These are phyloP conservation scores for Acarospora socialis DNA, from an alignment of 2,329 filamentous ascomycete genomes.

Conservation along the genomic window DNA sequence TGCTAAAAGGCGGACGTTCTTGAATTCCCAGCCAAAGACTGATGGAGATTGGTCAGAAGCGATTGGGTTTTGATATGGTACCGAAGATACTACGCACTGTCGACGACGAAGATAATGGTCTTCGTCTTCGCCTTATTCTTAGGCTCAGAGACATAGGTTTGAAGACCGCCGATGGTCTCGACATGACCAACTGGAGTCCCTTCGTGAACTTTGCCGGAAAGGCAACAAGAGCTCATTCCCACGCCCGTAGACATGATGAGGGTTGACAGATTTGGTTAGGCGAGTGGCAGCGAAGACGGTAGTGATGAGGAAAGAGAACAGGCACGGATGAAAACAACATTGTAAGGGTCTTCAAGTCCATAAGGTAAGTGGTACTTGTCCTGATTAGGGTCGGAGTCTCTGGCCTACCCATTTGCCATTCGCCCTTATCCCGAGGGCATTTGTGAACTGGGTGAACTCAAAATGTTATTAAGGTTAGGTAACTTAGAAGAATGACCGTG, in stretches of 20 bases:
- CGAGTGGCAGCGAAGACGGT: no score
- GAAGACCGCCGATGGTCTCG: constrained; percentile 25
- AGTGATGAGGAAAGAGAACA: no score
- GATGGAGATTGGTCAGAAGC: constrained; percentile 14
- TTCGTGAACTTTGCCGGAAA: constrained; percentile 27
- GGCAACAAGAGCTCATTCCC: constrained; percentile 29
- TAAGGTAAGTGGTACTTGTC: no score
- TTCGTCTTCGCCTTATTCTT: constrained; percentile 27
- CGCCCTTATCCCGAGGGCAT: no score
- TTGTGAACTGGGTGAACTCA: no score
- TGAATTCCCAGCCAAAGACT: constrained; percentile 36
- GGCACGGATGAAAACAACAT: no score
- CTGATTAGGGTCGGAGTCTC: no score
- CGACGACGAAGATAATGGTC: constrained; percentile 32
- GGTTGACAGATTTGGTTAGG: not conserved
- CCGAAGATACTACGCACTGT: no score
- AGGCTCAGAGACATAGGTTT: constrained; percentile 32
- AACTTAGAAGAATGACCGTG: no score
- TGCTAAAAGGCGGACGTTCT: constrained; percentile 32
- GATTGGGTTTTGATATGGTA: not conserved
- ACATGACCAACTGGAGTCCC: constrained; percentile 23
- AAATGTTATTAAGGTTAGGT: no score
- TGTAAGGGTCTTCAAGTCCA: no score
- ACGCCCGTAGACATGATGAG: constrained; percentile 24
- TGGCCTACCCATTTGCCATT: no score